A percentile compares a stretch with the other conserved stretches of the same genome.
phyloP scores from a whole-genome alignment of 495 filamentous ascomycete species.

The Penicillium psychrofluorescens region DNA sequence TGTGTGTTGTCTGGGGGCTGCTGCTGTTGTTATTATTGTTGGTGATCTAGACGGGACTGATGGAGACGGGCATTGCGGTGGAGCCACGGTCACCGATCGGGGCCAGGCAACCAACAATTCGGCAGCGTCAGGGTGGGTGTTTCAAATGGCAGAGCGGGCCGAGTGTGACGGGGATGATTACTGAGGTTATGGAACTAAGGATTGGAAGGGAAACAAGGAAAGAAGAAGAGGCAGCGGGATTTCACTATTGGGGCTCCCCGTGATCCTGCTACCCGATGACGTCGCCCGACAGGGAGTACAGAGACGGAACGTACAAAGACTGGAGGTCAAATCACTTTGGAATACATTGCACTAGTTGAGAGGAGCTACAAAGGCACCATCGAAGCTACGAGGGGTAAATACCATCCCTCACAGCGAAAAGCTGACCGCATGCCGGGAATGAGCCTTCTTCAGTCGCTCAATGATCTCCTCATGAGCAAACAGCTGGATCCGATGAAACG shows the following conservation, averaged over 20 bases:
- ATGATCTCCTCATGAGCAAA: conserved; percentile 7
- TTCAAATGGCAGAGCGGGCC: background rate
- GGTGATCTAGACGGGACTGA: conserved; percentile 3
- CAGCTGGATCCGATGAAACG: conserved; percentile 31
- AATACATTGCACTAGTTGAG: no score
- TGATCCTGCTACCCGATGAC: conserved; percentile 23
- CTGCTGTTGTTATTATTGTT: background rate
- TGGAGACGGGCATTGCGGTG: conserved; percentile 11
- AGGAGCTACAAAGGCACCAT: no score
- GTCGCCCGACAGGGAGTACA: conserved; percentile 22
- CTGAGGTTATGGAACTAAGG: background rate
- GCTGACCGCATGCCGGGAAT: background rate
- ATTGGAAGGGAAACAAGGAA: no score
- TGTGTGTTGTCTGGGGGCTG: background rate
- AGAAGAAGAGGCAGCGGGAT: no score
- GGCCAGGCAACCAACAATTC: conserved; percentile 1
- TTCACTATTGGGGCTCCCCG: no score
- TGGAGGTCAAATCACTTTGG: no score
- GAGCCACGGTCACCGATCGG: background rate
- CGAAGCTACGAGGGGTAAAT: background rate
- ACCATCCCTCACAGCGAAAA: background rate
- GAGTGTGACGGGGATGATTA: background rate
- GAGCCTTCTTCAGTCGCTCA: background rate
- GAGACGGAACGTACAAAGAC: no score
- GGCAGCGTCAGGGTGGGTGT: background rate